These are phyloP conservation scores for Ophiorrhiza pumila DNA, from an alignment of 257 asterid species.

Conservation along the genomic window DNA sequence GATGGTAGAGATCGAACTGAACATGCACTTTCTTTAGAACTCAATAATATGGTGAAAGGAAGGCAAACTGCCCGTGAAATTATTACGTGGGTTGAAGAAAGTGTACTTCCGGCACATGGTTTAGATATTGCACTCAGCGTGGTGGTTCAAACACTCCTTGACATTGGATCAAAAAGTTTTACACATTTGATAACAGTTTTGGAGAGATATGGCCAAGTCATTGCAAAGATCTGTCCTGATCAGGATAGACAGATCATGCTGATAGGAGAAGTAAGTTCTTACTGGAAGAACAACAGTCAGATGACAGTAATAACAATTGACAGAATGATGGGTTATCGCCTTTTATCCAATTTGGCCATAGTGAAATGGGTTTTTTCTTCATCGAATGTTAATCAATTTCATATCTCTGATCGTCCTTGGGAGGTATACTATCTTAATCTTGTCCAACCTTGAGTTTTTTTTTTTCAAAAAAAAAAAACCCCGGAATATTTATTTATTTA, in stretches of 20 bases:
- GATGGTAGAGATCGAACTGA: slow-evolving; percentile 65
- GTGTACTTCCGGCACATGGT: slow-evolving; percentile 71
- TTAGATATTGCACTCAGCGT: slow-evolving; percentile 69
- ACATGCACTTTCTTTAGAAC: slow-evolving; percentile 66
- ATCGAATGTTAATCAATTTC: slow-evolving; percentile 65
- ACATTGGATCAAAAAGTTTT: slow-evolving; percentile 93
- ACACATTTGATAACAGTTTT: slow-evolving; percentile 92
- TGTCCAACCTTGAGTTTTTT: neutral
- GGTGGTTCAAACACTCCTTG: slow-evolving; percentile 83
- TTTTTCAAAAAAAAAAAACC: too few species aligned
- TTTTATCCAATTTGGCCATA: slow-evolving; percentile 84
- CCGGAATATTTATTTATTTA: too few species aligned
- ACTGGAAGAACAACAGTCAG: slow-evolving; percentile 85
- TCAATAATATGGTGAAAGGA: slow-evolving; percentile 81
- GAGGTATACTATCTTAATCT: slow-evolving; percentile 52
- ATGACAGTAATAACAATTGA: slow-evolving; percentile 92
- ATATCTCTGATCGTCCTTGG: slow-evolving; percentile 89
- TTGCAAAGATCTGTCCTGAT: slow-evolving; percentile 75
- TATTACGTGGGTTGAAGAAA: slow-evolving; percentile 79
- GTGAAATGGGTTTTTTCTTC: slow-evolving; percentile 93
- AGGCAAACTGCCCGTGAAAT: slow-evolving; percentile 58
- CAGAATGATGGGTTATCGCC: slow-evolving; percentile 99
- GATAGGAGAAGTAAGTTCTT: slow-evolving; percentile 79
- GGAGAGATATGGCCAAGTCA: slow-evolving; percentile 94
- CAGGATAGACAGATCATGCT: slow-evolving; percentile 84